A percentile compares a stretch with the other conserved stretches of the same genome.
Evolutionary conservation across 345 rosid species (phyloP).

Genomic region (Eucalyptus cladocalyx): DNA sequence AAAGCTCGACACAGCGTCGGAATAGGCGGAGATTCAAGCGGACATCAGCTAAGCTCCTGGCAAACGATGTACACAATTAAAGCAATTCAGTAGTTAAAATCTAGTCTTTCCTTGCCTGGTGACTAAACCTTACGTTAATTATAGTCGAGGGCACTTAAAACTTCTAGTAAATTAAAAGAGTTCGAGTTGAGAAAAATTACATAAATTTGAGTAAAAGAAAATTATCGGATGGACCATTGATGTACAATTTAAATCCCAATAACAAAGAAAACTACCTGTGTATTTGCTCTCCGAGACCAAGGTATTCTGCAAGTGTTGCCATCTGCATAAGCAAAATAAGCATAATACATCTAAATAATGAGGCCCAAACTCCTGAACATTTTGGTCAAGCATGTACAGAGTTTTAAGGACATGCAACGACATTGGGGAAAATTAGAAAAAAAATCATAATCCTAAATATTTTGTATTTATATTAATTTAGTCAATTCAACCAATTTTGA

Average conservation of each 20-base stretch:
- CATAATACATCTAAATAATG: background rate
- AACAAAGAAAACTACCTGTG: background rate
- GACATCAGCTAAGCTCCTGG: background rate
- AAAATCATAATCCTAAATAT: no score
- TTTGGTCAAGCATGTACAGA: no score
- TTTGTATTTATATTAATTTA: no score
- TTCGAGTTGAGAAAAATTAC: background rate
- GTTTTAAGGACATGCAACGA: no score
- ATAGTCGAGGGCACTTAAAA: background rate
- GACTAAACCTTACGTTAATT: background rate
- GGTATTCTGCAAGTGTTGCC: background rate
- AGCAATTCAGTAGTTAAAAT: background rate
- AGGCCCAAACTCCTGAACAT: background rate
- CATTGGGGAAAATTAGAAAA: no score
- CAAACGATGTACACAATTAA: background rate
- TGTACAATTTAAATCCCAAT: background rate
- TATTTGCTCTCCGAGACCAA: background rate
- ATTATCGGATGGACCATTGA: background rate
- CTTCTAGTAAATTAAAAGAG: background rate
- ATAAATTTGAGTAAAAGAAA: background rate
- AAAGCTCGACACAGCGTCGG: background rate
- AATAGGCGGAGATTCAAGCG: background rate
- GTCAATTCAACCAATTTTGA: no score
- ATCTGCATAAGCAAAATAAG: background rate
- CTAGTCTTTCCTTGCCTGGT: background rate